These are phyloP conservation scores for Pichia insulana DNA, from an alignment of 805 yeast genomes.

Conservation along the genomic window DNA sequence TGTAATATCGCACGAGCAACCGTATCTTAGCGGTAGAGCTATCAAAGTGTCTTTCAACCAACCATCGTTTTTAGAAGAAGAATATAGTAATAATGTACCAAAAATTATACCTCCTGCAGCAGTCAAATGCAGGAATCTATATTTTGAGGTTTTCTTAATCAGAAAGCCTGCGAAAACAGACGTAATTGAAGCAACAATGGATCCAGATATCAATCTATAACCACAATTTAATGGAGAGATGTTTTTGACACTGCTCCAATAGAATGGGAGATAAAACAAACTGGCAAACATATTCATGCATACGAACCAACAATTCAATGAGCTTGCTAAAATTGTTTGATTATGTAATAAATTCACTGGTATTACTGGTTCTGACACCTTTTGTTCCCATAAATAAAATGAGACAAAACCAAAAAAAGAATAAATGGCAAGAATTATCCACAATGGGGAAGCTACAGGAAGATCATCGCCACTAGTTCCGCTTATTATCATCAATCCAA, in stretches of 20 bases:
- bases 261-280: conserved; percentile 65
- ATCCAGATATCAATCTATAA: conserved; percentile 42
- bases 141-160: conserved; percentile 62
- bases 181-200: conserved; percentile 58
- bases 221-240: conserved; percentile 28
- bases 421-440: conserved; percentile 25
- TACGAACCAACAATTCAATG: conserved; percentile 60
- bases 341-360: conserved; percentile 52
- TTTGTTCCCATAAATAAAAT: conserved; percentile 14
- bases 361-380: conserved; percentile 48
- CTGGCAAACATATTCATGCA: conserved; percentile 60
- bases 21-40: conserved; percentile 50
- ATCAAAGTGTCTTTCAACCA: conserved; percentile 34
- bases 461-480: conserved; percentile 55
- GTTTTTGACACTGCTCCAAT: conserved; percentile 29
- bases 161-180: conserved; percentile 58
- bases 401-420: conserved; percentile 11
- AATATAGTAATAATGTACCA: conserved; percentile 36
- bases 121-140: conserved; percentile 37
- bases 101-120: conserved; percentile 33
- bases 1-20: conserved; percentile 60
- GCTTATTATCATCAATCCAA: conserved; percentile 53
- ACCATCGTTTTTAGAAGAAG: conserved; percentile 11
- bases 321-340: conserved; percentile 55
- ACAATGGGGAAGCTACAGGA: conserved; percentile 36